Base-by-base conservation (phyloP, 2,329 filamentous ascomycete genomes). In the Hypoxylon sp. region DNA sequence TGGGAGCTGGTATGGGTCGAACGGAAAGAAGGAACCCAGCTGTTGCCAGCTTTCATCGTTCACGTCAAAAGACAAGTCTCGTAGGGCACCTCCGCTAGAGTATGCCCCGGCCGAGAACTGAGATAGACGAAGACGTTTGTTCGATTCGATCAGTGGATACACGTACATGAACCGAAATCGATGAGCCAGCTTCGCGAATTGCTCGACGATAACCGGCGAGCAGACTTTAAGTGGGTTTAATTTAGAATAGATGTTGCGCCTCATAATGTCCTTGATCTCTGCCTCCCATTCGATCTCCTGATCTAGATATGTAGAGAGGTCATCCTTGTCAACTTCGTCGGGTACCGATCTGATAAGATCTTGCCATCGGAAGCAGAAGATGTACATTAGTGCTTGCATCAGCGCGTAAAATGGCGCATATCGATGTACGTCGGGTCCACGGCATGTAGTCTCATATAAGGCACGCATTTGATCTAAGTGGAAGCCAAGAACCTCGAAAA, bases 281-380 rank as follows among this genome's bases (percentile, higher is more conserved):
- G 89, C 86, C 57, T 92, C 87, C 92, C 96, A 98, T 44, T 87
- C 86, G 46, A 97, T 88, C 63, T 97, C 92, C 72, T 91, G 89
- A 2, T 90, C 86, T 17, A 90, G 81, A 72, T 88, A 90, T 1
- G 86, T 87, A 0, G 85, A 82, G 10, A 84, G 82, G 67, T 91
- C 89, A 65, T 88, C 91, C 70, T 83, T 87, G 80, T 88, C 92
- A 63, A 88, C 86, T 67, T 81, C 84, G 66, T 90, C 85, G 1
- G 87, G 83, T 3, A 86, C 87, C 1, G 87, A 86, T 19, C 88
- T 84, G 62, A 93, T 91, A 51, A 99, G 85, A 76, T 98, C 95
- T 68, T 94, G 91, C 96, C 96, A 99, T 61, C 96, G 91, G 84
- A 99, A 99, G 83, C 96, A 99, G 77, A 97, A 98, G 65, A 97